Evolutionary conservation across 257 asterid genomes (phyloP).

Genomic region (Nicotiana tabacum): DNA sequence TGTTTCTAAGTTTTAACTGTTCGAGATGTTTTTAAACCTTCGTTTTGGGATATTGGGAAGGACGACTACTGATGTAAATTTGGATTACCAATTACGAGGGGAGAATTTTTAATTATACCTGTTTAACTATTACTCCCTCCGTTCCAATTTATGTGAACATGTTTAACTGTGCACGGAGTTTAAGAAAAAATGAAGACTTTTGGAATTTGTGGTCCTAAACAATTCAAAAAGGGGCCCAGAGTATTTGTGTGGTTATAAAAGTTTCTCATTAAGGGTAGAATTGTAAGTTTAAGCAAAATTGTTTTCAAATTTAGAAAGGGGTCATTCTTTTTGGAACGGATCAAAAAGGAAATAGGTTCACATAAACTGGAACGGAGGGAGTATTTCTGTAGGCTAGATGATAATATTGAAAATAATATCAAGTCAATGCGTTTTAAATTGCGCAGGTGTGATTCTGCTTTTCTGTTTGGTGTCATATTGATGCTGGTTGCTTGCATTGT

Average conservation of each 20-base stretch:
- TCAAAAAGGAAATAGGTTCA: too few relatives aligned
- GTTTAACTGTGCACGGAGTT: too few relatives aligned
- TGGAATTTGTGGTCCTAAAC: too few relatives aligned
- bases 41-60: slow-evolving; percentile 1
- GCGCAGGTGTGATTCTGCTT: slow-evolving; percentile 91
- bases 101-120: not conserved
- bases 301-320: too few relatives aligned
- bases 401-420: not conserved
- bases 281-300: too few relatives aligned
- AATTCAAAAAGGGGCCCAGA: too few relatives aligned
- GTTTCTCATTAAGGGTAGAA: too few relatives aligned
- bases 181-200: too few relatives aligned
- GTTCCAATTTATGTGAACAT: too few relatives aligned
- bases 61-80: not conserved
- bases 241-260: too few relatives aligned
- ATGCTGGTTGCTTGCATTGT: slow-evolving; percentile 77
- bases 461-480: slow-evolving; percentile 73
- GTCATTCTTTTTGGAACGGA: too few relatives aligned
- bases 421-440: slow-evolving; percentile 18
- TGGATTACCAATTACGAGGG: not conserved
- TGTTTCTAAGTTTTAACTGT: not conserved
- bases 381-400: not conserved
- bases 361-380: too few relatives aligned
- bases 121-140: not conserved
- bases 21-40: not conserved